phyloP scores from a whole-genome alignment of 1,284 basidiomycete genomes.

The Volvariella volvacea region DNA sequence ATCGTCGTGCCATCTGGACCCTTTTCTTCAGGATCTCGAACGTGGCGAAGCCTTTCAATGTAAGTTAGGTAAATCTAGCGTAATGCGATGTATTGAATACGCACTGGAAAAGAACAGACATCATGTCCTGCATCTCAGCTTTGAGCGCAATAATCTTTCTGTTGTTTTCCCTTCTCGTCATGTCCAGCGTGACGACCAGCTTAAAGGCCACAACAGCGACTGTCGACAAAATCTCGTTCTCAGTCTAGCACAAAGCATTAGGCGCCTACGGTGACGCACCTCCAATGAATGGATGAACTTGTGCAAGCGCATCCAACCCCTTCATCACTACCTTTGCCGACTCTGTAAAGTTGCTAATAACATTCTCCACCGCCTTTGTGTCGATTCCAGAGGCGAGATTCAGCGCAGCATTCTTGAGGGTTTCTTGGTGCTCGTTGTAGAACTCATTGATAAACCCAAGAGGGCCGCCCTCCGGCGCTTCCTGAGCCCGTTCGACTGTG shows the following conservation, averaged over 20 bases:
- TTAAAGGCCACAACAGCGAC: conserved; percentile 39
- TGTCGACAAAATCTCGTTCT: conserved; percentile 11
- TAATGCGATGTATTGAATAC: too few relatives aligned
- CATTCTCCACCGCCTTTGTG: conserved; percentile 12
- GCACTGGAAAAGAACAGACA: conserved; percentile 34
- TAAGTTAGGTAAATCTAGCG: background rate
- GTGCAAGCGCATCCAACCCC: conserved; percentile 16
- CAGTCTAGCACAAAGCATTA: background rate
- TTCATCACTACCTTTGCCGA: conserved; percentile 16
- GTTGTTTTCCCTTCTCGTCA: conserved; percentile 35
- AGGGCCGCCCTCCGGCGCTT: conserved; percentile 3
- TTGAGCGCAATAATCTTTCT: conserved; percentile 32
- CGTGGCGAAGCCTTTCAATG: conserved; percentile 12
- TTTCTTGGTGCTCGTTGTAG: conserved; percentile 10
- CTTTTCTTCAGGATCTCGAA: conserved; percentile 12
- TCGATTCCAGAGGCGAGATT: conserved; percentile 11
- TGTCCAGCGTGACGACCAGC: conserved; percentile 30
- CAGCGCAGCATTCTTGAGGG: conserved; percentile 6
- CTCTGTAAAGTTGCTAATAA: conserved; percentile 16
- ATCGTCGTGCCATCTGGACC: conserved; percentile 15
- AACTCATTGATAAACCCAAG: conserved; percentile 12
- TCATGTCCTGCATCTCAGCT: conserved; percentile 38
- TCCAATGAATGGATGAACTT: conserved; percentile 22
- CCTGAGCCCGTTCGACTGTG: too few relatives aligned
- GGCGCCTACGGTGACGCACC: conserved; percentile 14